A percentile compares a stretch with the other conserved stretches of the same genome.
Evolutionary conservation across 345 rosid species (phyloP).

Genomic region (Eucalyptus victrix): DNA sequence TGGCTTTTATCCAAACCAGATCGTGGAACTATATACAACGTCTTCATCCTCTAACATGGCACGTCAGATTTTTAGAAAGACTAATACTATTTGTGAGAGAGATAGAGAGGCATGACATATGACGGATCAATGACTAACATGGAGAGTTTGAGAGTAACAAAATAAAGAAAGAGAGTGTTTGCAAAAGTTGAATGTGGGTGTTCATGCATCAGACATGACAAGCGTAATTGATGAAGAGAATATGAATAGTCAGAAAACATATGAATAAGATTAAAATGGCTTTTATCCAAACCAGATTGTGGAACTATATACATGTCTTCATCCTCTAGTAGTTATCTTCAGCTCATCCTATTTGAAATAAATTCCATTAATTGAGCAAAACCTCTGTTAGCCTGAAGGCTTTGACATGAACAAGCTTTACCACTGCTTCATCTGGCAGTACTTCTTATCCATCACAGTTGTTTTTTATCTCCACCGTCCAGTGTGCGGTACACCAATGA

Average conservation of each 20-base stretch:
- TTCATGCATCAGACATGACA: neutral
- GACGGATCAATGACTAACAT: neutral
- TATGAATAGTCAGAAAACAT: neutral
- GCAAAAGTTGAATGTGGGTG: neutral
- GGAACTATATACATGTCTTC: neutral
- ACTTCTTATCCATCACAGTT: neutral
- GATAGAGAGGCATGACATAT: neutral
- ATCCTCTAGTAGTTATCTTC: neutral
- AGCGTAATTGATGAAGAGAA: neutral
- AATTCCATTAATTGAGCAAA: neutral
- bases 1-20: neutral
- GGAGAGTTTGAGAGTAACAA: neutral
- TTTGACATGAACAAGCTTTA: neutral
- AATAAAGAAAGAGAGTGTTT: neutral
- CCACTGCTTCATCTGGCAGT: neutral
- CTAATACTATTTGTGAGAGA: neutral
- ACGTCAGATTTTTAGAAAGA: neutral
- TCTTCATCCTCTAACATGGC: neutral
- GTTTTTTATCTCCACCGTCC: neutral
- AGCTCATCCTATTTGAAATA: neutral
- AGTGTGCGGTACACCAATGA: neutral
- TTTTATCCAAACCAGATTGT: neutral
- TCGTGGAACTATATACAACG: neutral
- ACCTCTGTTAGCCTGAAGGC: neutral
- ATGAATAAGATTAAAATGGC: neutral